These are phyloP conservation scores for Solanum raphanifolium DNA, from an alignment of 257 asterid species.

Conservation along the genomic window DNA sequence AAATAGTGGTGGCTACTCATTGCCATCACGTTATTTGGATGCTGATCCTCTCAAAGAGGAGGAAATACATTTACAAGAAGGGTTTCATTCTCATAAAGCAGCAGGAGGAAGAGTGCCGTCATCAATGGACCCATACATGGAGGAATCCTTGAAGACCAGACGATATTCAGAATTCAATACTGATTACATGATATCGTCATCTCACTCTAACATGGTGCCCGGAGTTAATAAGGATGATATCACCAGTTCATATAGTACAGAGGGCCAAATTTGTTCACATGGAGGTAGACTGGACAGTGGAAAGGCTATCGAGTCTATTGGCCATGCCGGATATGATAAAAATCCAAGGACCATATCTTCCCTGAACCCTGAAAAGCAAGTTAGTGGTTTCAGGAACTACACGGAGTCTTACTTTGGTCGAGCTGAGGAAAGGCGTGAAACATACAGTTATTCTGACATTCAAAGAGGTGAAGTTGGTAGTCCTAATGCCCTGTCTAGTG, in stretches of 20 bases:
- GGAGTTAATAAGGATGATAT: slow-evolving; percentile 16
- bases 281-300: slow-evolving; percentile 13
- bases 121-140: slow-evolving; percentile 8
- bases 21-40: slow-evolving; percentile 17
- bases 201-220: slow-evolving; percentile 19
- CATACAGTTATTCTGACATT: slow-evolving; percentile 20
- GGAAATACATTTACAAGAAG: slow-evolving; percentile 14
- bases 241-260: slow-evolving; percentile 12
- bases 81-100: slow-evolving; percentile 15
- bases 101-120: slow-evolving; percentile 11
- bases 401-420: slow-evolving; percentile 23
- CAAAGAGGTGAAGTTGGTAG: slow-evolving; percentile 8
- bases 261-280: slow-evolving; percentile 15
- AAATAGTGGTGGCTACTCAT: slow-evolving; percentile 8
- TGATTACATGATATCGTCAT: slow-evolving; percentile 20
- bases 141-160: slow-evolving; percentile 7
- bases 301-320: slow-evolving; percentile 15
- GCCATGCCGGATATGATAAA: slow-evolving; percentile 22
- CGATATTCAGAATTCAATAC: slow-evolving; percentile 17
- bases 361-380: slow-evolving; percentile 15
- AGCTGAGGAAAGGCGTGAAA: slow-evolving; percentile 23
- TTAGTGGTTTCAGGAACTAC: slow-evolving; percentile 24
- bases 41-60: slow-evolving; percentile 20
- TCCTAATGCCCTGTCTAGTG: slow-evolving; percentile 13
- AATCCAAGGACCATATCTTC: slow-evolving; percentile 22